A percentile compares a stretch with the other conserved stretches of the same genome.
These are phyloP conservation scores for Stagonosporopsis tanaceti DNA, from an alignment of 2,329 filamentous ascomycete genomes.

Conservation along the genomic window DNA sequence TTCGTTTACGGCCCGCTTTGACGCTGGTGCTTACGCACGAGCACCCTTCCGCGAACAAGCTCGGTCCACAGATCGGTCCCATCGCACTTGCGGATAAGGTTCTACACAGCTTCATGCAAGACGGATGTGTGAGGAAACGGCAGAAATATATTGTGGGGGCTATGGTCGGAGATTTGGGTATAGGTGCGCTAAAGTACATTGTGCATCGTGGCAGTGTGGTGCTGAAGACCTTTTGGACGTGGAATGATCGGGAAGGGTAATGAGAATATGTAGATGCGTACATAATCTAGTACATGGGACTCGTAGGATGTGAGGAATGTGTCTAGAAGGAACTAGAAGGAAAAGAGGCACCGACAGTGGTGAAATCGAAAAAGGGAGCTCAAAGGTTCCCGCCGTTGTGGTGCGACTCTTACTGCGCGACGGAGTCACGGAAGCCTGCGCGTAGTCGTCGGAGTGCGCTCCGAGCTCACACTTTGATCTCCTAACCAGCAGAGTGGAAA, in stretches of 20 bases:
- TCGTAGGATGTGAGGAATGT: not conserved
- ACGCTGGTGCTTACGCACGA: slow-evolving; percentile 20
- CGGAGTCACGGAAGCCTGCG: not conserved
- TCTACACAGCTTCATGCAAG: not conserved
- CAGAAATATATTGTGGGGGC: not conserved
- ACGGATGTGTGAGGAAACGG: not conserved
- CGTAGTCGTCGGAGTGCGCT: not conserved
- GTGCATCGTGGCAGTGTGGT: not conserved
- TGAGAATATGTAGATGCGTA: not conserved
- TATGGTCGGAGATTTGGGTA: not conserved
- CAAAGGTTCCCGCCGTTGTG: not conserved
- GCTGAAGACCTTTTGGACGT: not conserved
- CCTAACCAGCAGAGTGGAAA: not conserved
- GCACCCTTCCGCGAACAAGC: slow-evolving; percentile 18
- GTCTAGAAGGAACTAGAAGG: not conserved
- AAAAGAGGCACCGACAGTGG: not conserved
- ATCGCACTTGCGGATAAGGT: slow-evolving; percentile 6
- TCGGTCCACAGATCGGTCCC: slow-evolving; percentile 8
- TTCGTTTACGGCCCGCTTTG: slow-evolving; percentile 18
- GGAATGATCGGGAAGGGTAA: not conserved
- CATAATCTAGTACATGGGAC: slow-evolving; percentile 3
- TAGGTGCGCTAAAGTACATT: slow-evolving; percentile 8
- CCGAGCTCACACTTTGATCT: not conserved
- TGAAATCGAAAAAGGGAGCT: not conserved
- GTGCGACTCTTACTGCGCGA: not conserved